Evolutionary conservation across 768 basidiomycete species (phyloP).

Genomic region (Arthromyces matolae): DNA sequence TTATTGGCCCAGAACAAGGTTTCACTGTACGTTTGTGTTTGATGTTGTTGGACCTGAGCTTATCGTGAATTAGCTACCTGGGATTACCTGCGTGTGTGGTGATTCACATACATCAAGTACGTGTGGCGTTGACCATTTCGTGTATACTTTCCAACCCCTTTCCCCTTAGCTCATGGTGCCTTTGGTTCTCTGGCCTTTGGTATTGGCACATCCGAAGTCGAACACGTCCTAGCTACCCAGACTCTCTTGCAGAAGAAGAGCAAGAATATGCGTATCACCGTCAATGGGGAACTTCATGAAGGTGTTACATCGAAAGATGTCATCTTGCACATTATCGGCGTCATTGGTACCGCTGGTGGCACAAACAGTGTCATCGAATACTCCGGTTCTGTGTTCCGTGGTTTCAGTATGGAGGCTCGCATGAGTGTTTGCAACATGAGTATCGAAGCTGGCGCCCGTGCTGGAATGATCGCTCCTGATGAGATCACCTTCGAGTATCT

Average conservation of each 20-base stretch:
- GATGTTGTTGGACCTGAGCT: background rate
- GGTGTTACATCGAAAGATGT: conserved; percentile 90
- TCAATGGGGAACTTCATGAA: conserved; percentile 75
- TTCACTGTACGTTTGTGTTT: conserved; percentile 57
- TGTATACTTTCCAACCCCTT: no score
- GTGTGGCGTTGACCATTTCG: conserved; percentile 26
- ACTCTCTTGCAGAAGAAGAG: conserved; percentile 82
- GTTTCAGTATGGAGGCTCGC: conserved; percentile 85
- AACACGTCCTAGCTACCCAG: conserved; percentile 91
- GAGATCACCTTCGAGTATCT: conserved; percentile 85
- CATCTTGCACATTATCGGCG: conserved; percentile 84
- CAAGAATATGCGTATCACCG: conserved; percentile 90
- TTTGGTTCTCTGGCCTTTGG: conserved; percentile 93
- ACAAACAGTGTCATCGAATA: conserved; percentile 92
- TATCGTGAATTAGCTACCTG: conserved; percentile 49
- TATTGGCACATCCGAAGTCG: conserved; percentile 91
- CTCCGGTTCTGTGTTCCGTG: conserved; percentile 82
- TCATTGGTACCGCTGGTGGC: conserved; percentile 91
- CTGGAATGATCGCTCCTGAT: conserved; percentile 91
- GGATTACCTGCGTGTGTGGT: conserved; percentile 84
- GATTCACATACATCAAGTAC: conserved; percentile 91
- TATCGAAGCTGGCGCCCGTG: conserved; percentile 89
- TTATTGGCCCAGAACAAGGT: conserved; percentile 92
- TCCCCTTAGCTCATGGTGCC: conserved; percentile 71
- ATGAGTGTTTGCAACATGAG: conserved; percentile 96